Base-by-base conservation (phyloP, 2,329 filamentous ascomycete genomes). In the Aspergillus uvarum region DNA sequence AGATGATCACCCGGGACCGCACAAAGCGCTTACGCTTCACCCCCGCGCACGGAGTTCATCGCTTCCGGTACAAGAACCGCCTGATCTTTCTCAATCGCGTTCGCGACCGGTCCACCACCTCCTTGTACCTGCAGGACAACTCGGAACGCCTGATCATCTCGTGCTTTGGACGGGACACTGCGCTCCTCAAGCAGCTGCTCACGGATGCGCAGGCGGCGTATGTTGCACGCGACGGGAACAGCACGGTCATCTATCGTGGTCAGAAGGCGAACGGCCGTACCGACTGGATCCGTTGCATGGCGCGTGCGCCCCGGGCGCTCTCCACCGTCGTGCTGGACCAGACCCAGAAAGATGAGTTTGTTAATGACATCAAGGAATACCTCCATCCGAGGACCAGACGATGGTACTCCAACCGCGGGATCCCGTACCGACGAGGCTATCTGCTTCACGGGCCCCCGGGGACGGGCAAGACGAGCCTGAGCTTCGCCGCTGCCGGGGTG, bases 341-440 rank as follows among this genome's bases (percentile, higher is more conserved):
- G 2, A 65, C 69, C 5, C 79, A 83, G 63, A 86, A 86, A 68
- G 68, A 75, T 0, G 76, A 68, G 2, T 80, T 85, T 50, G 70
- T 85, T 12, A 71, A 73, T 8, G 83, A 86, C 61, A 81, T 85
- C 66, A 84, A 85, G 59, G 82, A 84, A 51, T 86, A 84, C 58
- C 70, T 86, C 0, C 79, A 83, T 51, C 83, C 82, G 0, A 70
- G 75, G 3, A 82, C 78, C 16, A 76, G 79, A 2, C 64, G 87
- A n/a, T 96, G 91, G 91, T 96, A 96, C 51, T 70, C 88, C 0
- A 89, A 91, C 65, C 84, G 91, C 6, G 92, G 92, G 0, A 94
- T 96, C 31, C 92, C 92, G 0, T 96, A 96, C 72, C 85, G 92
- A 14, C 83, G 92, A 4, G 92, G 92, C 0, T 96, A 95, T 69